Evolutionary conservation across 2,329 filamentous ascomycete genomes (phyloP), one percentile per base, ranked within the genome.

Genomic region (Paraphaeosphaeria minitans): DNA sequence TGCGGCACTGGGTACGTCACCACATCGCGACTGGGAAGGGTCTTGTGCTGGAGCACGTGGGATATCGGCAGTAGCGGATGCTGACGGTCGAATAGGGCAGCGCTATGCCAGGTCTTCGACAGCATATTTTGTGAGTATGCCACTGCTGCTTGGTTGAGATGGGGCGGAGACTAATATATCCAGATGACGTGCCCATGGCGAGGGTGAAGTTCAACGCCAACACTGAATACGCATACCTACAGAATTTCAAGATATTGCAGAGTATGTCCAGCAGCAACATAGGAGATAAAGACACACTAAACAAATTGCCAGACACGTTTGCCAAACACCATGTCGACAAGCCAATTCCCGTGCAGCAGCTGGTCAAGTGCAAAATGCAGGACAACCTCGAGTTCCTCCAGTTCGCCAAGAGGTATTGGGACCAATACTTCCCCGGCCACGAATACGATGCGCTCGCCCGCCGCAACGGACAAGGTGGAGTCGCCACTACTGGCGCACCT

Each of bases 351-450:
- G 92, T 98, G 76, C 88, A 97, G 78, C 83, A 85, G 58, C 88
- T 99, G 60, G 87, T 95, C 71, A 99, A 98, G 80, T 99, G 95
- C 85, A 97, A 97, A 84, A 99, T 99, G 94, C 95, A 99, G 85
- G 95, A 99, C 80, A 99, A 99, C 82, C 90, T 99, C 70, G 95
- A 98, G 76, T 99, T 99, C 78, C 84, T 99, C 61, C 95, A 99
- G 81, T 99, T 93, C 90, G 89, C 89, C 59, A 99, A 99, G 86
- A 85, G 86, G 69, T 97, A 93, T 83, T 99, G 95, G 95, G 95
- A 99, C 74, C 92, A 97, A 76, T 93, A 97, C 84, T 99, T 92
- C 80, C 95, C 95, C 8, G 95, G 95, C 59, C 93, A 95, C 71
- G 95, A 98, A 65, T 99, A 99, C 82, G 95, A 99, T 76, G 92